Percentiles rank a stretch among this genome's conserved stretches.
phyloP scores from a whole-genome alignment of 164 flowering plant genomes.

The grape (Vitis vinifera) region ASM3070453v1 NC_081814.1:24481501-24482000 shows the following conservation, averaged over 20 bases:
- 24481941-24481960: constrained; percentile 14
- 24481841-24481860: constrained; percentile 39
- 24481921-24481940: constrained; percentile 39
- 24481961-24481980: constrained; percentile 34
- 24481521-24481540: too few relatives aligned
- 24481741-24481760: constrained; percentile 37
- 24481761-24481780: constrained; percentile 52
- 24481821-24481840: constrained; percentile 40
- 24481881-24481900: constrained; percentile 49
- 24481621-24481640: too few relatives aligned
- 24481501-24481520: too few relatives aligned
- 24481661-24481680: constrained; percentile 9
- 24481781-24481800: constrained; percentile 47
- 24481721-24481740: constrained; percentile 66
- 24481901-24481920: constrained; percentile 42
- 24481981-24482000: constrained; percentile 13
- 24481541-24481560: too few relatives aligned
- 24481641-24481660: too few relatives aligned
- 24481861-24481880: constrained; percentile 43
- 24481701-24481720: constrained; percentile 43
- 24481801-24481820: constrained; percentile 33
- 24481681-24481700: constrained; percentile 46
- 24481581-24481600: too few relatives aligned
- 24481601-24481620: too few relatives aligned
- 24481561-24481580: too few relatives aligned